phyloP scores from a whole-genome alignment of 441 rosid species.

The Heliophila coronopifolia region DNA sequence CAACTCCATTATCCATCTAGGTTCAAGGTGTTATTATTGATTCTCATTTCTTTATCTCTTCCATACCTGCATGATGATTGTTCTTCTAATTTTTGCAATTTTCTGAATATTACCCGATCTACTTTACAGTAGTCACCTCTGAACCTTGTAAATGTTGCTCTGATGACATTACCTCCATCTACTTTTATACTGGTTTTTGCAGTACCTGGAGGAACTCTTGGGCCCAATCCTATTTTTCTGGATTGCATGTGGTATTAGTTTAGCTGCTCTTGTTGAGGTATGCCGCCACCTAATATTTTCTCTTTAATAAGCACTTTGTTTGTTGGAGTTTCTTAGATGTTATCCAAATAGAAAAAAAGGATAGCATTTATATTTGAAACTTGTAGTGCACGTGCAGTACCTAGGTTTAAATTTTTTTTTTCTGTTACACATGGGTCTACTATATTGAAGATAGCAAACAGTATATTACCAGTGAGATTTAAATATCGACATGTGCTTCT shows the following conservation, averaged over 20 bases:
- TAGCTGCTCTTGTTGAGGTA: slow-evolving; percentile 93
- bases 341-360: too few species aligned
- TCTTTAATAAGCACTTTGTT: neutral
- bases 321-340: slow-evolving; percentile 1
- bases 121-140: neutral
- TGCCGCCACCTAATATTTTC: slow-evolving; percentile 4
- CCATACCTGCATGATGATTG: neutral
- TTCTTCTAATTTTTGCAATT: neutral
- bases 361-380: neutral
- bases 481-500: slow-evolving; percentile 4
- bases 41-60: slow-evolving; percentile 6
- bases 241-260: slow-evolving; percentile 86
- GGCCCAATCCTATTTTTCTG: slow-evolving; percentile 82
- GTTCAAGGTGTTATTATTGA: slow-evolving; percentile 52
- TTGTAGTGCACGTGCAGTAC: neutral
- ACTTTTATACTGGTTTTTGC: slow-evolving; percentile 24
- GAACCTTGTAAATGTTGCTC: slow-evolving; percentile 11
- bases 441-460: neutral
- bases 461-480: slow-evolving; percentile 2
- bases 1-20: slow-evolving; percentile 69
- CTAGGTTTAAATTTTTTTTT: neutral
- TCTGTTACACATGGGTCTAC: slow-evolving; percentile 1
- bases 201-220: slow-evolving; percentile 91
- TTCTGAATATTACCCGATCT: neutral
- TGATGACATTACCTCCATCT: slow-evolving; percentile 13